Conservation (phyloP, 345 rosid genomes). For the Zanthoxylum bungeanum region DNA sequence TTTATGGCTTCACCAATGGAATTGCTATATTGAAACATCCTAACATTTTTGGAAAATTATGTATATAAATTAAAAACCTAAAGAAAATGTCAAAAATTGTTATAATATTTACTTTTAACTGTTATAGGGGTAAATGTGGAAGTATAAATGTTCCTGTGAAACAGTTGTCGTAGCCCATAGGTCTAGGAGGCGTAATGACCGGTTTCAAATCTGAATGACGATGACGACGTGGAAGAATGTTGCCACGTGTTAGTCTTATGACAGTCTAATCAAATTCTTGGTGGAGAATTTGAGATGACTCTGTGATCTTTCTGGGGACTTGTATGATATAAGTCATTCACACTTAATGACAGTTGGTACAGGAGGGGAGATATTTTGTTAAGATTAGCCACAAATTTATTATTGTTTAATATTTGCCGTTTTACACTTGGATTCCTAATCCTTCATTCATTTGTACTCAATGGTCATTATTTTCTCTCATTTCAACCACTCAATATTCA, state of each 20-base stretch:
- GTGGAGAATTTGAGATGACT: constrained; percentile 13
- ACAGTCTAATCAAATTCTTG: constrained; percentile 12
- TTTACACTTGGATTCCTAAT: background rate
- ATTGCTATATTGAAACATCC: too few relatives aligned
- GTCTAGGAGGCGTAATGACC: background rate
- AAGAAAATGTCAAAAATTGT: background rate
- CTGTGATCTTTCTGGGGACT: background rate
- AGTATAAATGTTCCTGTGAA: background rate
- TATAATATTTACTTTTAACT: background rate
- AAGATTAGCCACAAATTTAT: constrained; percentile 7
- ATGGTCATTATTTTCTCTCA: background rate
- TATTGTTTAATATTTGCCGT: background rate
- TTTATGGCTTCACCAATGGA: too few relatives aligned
- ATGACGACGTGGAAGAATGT: constrained; percentile 2
- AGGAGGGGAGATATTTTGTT: constrained; percentile 10
- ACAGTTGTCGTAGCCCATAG: background rate
- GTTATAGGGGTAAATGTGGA: background rate
- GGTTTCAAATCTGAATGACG: background rate
- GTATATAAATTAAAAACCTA: too few relatives aligned
- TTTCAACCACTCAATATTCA: background rate
- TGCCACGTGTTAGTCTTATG: constrained; percentile 17
- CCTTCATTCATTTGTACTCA: background rate
- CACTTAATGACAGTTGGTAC: background rate
- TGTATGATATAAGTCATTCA: background rate
- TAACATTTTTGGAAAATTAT: too few relatives aligned